These are phyloP conservation scores for Talaromyces sp. DNA, from an alignment of 2,329 filamentous ascomycete species.

Conservation along the genomic window DNA sequence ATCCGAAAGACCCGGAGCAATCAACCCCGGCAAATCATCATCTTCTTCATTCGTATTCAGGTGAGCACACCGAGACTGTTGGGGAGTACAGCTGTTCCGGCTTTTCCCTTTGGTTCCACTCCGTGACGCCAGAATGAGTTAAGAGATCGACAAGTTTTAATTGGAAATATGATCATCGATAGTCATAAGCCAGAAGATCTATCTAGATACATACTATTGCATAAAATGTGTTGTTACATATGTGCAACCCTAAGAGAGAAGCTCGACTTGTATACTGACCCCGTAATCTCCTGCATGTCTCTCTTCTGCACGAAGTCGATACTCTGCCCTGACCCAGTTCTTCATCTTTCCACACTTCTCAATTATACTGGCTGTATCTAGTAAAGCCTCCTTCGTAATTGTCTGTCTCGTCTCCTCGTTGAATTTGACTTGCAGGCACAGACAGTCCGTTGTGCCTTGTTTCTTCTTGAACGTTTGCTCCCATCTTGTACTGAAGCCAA, in stretches of 20 bases:
- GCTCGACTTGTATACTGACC: slow-evolving; percentile 37
- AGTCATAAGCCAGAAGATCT: not conserved
- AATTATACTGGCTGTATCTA: slow-evolving; percentile 38
- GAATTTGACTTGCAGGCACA: slow-evolving; percentile 47
- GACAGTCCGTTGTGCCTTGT: slow-evolving; percentile 36
- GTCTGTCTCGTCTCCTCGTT: slow-evolving; percentile 37
- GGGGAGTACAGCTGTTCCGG: not conserved
- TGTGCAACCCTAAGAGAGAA: slow-evolving; percentile 8
- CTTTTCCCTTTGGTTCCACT: slow-evolving; percentile 5
- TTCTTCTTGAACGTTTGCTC: slow-evolving; percentile 41
- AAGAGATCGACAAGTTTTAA: not conserved
- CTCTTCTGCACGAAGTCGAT: slow-evolving; percentile 12
- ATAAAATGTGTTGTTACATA: not conserved
- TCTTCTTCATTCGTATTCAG: not conserved
- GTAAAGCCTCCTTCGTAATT: slow-evolving; percentile 33
- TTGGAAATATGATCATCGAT: not conserved
- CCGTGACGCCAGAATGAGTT: slow-evolving; percentile 4
- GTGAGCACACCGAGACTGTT: not conserved
- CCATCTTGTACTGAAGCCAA: slow-evolving; percentile 44
- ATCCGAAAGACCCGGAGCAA: slow-evolving; percentile 6
- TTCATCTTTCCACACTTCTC: slow-evolving; percentile 60
- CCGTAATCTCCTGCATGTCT: slow-evolving; percentile 39
- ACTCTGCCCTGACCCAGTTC: slow-evolving; percentile 44
- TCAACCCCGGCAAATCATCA: not conserved
- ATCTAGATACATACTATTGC: not conserved